Percentiles rank a stretch among this genome's conserved stretches.
These are phyloP conservation scores for Scheffersomyces segobiensis DNA, from an alignment of 1,139 yeast genomes.

Conservation along the genomic window DNA sequence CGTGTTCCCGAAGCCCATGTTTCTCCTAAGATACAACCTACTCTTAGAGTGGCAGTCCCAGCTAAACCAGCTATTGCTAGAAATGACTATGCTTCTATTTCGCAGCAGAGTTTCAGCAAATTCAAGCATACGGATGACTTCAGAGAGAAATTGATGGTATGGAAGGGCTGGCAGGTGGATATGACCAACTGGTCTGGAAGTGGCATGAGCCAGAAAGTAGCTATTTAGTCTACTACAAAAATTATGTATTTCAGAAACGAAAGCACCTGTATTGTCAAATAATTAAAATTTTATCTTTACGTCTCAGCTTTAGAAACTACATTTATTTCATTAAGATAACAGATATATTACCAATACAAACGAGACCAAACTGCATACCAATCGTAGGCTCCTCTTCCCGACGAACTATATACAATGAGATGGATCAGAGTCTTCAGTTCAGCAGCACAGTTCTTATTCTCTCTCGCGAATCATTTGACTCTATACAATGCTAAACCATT, in stretches of 20 bases:
- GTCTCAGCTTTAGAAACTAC: not conserved
- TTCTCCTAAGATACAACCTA: constrained; percentile 1
- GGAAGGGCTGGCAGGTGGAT: constrained; percentile 88
- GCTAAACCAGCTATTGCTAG: constrained; percentile 38
- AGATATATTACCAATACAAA: not conserved
- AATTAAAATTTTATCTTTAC: not conserved
- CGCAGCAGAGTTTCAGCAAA: constrained; percentile 27
- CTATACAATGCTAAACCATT: constrained; percentile 85
- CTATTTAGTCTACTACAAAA: constrained; percentile 19
- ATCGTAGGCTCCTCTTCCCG: not conserved
- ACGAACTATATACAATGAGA: not conserved
- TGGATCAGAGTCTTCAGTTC: not conserved
- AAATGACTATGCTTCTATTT: constrained; percentile 35
- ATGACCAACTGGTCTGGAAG: constrained; percentile 72
- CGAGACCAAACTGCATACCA: not conserved
- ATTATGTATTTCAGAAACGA: too few relatives aligned
- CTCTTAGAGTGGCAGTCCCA: constrained; percentile 6
- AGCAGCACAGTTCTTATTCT: not conserved
- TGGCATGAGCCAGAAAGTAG: constrained; percentile 25
- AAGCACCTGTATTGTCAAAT: too few relatives aligned
- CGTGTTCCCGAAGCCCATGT: constrained; percentile 6
- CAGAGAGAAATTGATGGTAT: constrained; percentile 49
- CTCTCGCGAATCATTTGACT: constrained; percentile 45
- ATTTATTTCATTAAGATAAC: too few relatives aligned
- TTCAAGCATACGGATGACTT: constrained; percentile 32